Percentiles rank a stretch among this genome's conserved stretches.
Conservation (phyloP, 2,329 filamentous ascomycete species). For the Ophiocordyceps unilateralis region DNA sequence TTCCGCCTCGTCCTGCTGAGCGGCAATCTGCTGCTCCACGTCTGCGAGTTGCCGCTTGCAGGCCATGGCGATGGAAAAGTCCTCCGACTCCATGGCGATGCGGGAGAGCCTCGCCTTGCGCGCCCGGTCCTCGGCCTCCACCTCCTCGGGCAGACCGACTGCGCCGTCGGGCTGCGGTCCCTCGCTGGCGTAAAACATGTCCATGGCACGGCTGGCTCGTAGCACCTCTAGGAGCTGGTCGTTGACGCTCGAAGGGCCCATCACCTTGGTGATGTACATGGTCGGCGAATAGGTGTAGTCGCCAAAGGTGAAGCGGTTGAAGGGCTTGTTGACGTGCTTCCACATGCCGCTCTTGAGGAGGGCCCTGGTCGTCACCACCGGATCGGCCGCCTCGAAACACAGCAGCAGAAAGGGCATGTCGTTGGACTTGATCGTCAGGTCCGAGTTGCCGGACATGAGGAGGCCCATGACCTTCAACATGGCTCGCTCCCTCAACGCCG, state of each 20-base stretch:
- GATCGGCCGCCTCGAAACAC: slow-evolving; percentile 38
- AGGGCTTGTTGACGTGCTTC: slow-evolving; percentile 44
- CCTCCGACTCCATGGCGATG: slow-evolving; percentile 27
- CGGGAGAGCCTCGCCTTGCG: slow-evolving; percentile 29
- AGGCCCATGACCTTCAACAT: slow-evolving; percentile 40
- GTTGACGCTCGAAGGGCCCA: slow-evolving; percentile 20
- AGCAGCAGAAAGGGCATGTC: slow-evolving; percentile 43
- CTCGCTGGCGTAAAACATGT: slow-evolving; percentile 35
- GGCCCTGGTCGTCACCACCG: slow-evolving; percentile 35
- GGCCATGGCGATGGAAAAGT: slow-evolving; percentile 28
- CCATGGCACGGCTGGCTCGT: slow-evolving; percentile 30
- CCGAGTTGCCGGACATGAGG: slow-evolving; percentile 37
- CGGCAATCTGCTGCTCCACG: slow-evolving; percentile 32
- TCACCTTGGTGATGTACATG: slow-evolving; percentile 37
- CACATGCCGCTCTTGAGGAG: slow-evolving; percentile 47
- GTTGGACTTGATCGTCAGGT: slow-evolving; percentile 35
- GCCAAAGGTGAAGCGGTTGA: slow-evolving; percentile 34
- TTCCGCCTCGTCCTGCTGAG: slow-evolving; percentile 31
- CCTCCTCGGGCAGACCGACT: slow-evolving; percentile 31
- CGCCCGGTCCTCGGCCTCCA: slow-evolving; percentile 30
- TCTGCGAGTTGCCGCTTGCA: slow-evolving; percentile 33
- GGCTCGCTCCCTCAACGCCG: slow-evolving; percentile 27
- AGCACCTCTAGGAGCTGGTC: slow-evolving; percentile 29
- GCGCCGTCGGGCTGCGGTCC: slow-evolving; percentile 36
- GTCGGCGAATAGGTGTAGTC: slow-evolving; percentile 45